These are phyloP conservation scores for Magnolia changhungtana DNA, from an alignment of 164 flowering plant genomes.

Conservation along the genomic window DNA sequence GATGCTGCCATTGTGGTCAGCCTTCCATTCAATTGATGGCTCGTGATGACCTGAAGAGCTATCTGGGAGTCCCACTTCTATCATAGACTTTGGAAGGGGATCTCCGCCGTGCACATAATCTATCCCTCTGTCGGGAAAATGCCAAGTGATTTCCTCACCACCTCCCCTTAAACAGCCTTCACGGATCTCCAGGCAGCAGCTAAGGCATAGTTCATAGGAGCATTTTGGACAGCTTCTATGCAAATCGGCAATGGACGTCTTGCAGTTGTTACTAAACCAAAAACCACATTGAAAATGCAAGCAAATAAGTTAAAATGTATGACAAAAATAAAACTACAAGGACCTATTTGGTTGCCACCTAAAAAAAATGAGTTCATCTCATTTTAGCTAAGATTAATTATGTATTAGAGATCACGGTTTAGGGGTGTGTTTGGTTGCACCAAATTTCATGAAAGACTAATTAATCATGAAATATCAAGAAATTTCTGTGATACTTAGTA, in stretches of 20 bases:
- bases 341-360: no score
- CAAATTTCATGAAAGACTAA: no score
- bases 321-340: conserved; percentile 4
- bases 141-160: conserved; percentile 25
- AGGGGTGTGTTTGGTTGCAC: no score
- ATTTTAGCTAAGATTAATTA: no score
- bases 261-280: conserved; percentile 62
- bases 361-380: no score
- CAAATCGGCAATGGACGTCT: conserved; percentile 75
- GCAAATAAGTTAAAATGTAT: neutral
- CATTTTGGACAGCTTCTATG: conserved; percentile 82
- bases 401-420: no score
- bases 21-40: conserved; percentile 34
- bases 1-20: conserved; percentile 38
- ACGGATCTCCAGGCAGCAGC: conserved; percentile 72
- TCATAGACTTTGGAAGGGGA: conserved; percentile 25
- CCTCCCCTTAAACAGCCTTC: conserved; percentile 39
- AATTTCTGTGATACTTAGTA: no score
- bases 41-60: conserved; percentile 8
- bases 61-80: neutral
- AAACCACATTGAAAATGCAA: neutral
- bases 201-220: conserved; percentile 72
- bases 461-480: no score
- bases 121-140: conserved; percentile 42
- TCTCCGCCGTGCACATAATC: conserved; percentile 71